A percentile compares a stretch with the other conserved stretches of the same genome.
These are phyloP conservation scores for Nectriaceae sp. DNA, from an alignment of 2,329 filamentous ascomycete species.

Conservation along the genomic window DNA sequence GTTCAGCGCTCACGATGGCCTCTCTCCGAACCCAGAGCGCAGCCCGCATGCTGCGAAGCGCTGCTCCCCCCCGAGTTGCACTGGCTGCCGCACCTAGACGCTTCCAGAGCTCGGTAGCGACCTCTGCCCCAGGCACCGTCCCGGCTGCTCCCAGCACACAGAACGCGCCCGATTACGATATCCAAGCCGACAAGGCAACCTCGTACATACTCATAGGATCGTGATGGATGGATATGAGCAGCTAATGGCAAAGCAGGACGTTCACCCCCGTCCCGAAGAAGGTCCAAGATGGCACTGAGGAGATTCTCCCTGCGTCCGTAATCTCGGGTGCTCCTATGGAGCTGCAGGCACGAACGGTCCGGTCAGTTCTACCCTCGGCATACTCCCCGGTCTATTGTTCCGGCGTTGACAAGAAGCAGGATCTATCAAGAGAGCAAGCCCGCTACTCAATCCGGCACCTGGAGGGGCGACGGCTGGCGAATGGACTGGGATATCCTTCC, in stretches of 20 bases:
- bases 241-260: conserved; percentile 54
- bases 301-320: conserved; percentile 76
- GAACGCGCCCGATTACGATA: conserved; percentile 80
- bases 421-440: conserved; percentile 92
- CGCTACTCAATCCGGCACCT: conserved; percentile 93
- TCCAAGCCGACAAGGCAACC: conserved; percentile 82
- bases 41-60: conserved; percentile 53
- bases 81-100: conserved; percentile 50
- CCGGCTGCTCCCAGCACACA: conserved; percentile 41
- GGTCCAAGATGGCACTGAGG: conserved; percentile 89
- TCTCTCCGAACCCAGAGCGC: conserved; percentile 61
- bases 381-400: not conserved
- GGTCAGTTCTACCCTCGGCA: conserved; percentile 56
- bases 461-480: conserved; percentile 83
- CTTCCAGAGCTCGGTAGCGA: conserved; percentile 52
- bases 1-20: conserved; percentile 55
- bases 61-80: conserved; percentile 39
- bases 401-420: conserved; percentile 47
- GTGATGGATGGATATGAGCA: conserved; percentile 3
- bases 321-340: conserved; percentile 92
- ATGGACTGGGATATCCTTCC: conserved; percentile 97
- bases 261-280: conserved; percentile 90
- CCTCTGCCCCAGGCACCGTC: conserved; percentile 42
- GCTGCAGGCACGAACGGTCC: conserved; percentile 88
- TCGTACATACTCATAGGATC: conserved; percentile 60